Percentiles rank a stretch among this genome's conserved stretches.
Conservation (phyloP, 108 stramenopile genomes). For the Mediolabrus comicus region DNA sequence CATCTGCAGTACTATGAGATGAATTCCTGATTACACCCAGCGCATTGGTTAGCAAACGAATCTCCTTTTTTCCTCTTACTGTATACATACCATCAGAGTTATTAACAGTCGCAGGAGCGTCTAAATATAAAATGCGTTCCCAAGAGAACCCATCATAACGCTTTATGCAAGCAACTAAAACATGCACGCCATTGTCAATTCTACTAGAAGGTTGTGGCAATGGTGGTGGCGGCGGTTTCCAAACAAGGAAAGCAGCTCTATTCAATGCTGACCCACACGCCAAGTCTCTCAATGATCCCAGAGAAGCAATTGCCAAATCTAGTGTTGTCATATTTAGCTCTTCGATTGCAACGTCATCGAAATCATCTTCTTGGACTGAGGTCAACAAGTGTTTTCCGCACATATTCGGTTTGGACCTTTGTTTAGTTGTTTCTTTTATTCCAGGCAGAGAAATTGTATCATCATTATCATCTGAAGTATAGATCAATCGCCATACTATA, state of each 20-base stretch:
- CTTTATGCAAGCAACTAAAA: conserved; percentile 28
- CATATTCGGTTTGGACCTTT: no score
- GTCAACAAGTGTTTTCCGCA: no score
- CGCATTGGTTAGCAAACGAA: conserved; percentile 45
- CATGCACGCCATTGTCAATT: conserved; percentile 32
- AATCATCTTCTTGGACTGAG: no score
- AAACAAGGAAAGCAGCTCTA: conserved; percentile 47
- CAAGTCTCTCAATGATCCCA: conserved; percentile 54
- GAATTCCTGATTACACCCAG: conserved; percentile 48
- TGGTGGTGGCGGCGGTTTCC: conserved; percentile 19
- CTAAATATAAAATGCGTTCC: conserved; percentile 38
- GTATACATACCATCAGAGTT: not conserved
- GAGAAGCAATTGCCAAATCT: conserved; percentile 32
- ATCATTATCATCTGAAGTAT: conserved; percentile 3
- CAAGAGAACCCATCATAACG: conserved; percentile 39
- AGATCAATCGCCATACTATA: conserved; percentile 22
- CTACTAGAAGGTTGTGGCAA: not conserved
- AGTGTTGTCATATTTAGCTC: conserved; percentile 19
- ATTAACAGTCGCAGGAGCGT: not conserved
- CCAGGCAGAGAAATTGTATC: conserved; percentile 1
- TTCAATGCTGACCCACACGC: conserved; percentile 47
- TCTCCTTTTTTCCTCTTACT: conserved; percentile 35
- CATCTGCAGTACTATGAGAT: conserved; percentile 51
- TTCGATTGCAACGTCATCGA: conserved; percentile 1
- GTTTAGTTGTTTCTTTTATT: no score